Evolutionary conservation across 2,329 filamentous ascomycete species (phyloP), one percentile per base, ranked within the genome.

Genomic region (Amesomyces nigricolor): DNA sequence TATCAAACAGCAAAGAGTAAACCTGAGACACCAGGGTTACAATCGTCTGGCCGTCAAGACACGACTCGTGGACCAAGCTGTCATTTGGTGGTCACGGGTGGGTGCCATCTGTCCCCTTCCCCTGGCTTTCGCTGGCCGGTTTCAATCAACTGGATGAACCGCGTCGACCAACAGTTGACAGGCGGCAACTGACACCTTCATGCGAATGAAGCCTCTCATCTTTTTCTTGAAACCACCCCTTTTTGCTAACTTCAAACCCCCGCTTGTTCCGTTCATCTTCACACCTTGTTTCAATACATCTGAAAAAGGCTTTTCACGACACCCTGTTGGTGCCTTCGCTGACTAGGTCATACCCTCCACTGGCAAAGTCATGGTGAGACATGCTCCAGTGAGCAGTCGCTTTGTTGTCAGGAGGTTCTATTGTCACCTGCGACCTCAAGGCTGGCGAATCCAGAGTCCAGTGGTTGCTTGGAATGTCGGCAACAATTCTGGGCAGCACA

Each of bases 71-170:
- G 47, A 11, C 30, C 7, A 26, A 17, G 51, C 19, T 53, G 57
- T 55, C 56, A 58, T 49, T 47, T n/a, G 56, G 53, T 48, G 46
- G 48, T 16, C 10, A 17, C 46, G 35, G 55, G 32, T 32, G 54
- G 59, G 62, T 63, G 52, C 48, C 56, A 63, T 61, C 60, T 61
- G 62, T 60, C 60, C 55, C 49, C 61, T 61, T 63, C 63, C 53
- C 32, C 19, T 39, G 37, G 48, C 49, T 50, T 47, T 46, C 42
- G 47, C 38, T 40, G 37, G 39, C 29, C 32, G 46, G 43, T 37
- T 37, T 57, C 45, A 39, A 46, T 56, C 51, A 48, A 47, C n/a
- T 50, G 54, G 53, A 47, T 61, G 59, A 64, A 64, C 62, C 58
- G 63, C 14, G 54, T 43, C 7, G 22, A 19, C 14, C 35, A 16